phyloP scores from a whole-genome alignment of 768 basidiomycete genomes.

The Clavaria fumosa region DNA sequence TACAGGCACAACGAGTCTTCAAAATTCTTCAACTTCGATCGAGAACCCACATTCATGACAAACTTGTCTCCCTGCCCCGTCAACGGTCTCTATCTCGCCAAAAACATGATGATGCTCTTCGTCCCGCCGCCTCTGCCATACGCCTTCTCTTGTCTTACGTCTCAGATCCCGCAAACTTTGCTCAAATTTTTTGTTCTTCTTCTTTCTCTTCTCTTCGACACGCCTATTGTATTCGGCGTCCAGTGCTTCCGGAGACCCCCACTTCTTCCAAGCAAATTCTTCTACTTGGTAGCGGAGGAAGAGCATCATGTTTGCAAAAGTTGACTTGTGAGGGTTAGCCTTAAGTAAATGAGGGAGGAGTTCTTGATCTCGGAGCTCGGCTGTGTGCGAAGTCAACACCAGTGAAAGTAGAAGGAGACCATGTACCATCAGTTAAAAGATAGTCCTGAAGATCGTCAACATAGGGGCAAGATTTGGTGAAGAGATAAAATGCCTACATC shows the following conservation, averaged over 20 bases:
- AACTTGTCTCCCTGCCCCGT: slow-evolving; percentile 50
- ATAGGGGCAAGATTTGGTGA: background rate
- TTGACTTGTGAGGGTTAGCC: slow-evolving; percentile 88
- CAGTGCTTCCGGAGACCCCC: slow-evolving; percentile 86
- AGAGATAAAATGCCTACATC: slow-evolving; percentile 37
- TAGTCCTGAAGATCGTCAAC: slow-evolving; percentile 53
- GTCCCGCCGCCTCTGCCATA: slow-evolving; percentile 80
- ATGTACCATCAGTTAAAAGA: slow-evolving; percentile 79
- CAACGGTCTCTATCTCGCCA: slow-evolving; percentile 38
- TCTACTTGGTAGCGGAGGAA: slow-evolving; percentile 90
- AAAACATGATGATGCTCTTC: slow-evolving; percentile 82
- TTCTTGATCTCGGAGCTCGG: slow-evolving; percentile 87
- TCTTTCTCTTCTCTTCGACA: slow-evolving; percentile 68
- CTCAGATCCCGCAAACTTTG: slow-evolving; percentile 75
- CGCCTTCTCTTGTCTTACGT: slow-evolving; percentile 71
- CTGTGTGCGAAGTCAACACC: slow-evolving; percentile 24
- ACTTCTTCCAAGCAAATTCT: slow-evolving; percentile 94
- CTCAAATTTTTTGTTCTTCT: slow-evolving; percentile 92
- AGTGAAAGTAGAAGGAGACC: background rate
- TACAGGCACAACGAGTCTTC: no score
- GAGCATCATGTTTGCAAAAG: slow-evolving; percentile 98
- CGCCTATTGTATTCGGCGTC: slow-evolving; percentile 79
- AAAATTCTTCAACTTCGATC: slow-evolving; percentile 77
- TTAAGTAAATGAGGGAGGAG: slow-evolving; percentile 85
- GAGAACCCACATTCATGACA: slow-evolving; percentile 88